Evolutionary conservation across 345 rosid species (phyloP).

Genomic region (Aurinia saxatilis): DNA sequence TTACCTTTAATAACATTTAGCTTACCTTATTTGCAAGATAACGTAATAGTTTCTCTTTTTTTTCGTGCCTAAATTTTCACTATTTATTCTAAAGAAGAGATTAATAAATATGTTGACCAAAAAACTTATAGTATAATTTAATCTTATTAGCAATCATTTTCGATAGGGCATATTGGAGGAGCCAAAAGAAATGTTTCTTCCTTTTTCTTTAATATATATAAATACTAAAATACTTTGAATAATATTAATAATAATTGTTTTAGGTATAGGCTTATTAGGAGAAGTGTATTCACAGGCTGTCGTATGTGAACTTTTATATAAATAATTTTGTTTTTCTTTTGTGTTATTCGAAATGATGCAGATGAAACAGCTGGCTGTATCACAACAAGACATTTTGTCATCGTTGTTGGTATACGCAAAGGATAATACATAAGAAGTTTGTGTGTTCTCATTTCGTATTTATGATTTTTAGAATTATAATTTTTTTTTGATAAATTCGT

Average conservation of each 20-base stretch:
- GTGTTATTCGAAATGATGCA: constrained; percentile 20
- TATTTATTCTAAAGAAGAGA: background rate
- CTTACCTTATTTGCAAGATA: constrained; percentile 4
- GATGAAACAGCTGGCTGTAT: constrained; percentile 26
- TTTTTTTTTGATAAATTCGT: background rate
- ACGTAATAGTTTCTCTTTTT: background rate
- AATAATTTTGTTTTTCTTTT: background rate
- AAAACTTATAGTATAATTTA: background rate
- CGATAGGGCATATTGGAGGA: constrained; percentile 13
- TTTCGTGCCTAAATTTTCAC: background rate
- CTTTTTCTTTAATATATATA: background rate
- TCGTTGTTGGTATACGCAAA: constrained; percentile 21
- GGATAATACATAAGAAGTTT: constrained; percentile 4
- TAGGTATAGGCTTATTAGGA: constrained; percentile 27
- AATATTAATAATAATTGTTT: background rate
- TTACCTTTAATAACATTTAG: background rate
- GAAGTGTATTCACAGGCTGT: constrained; percentile 33
- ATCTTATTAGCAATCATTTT: constrained; percentile 19
- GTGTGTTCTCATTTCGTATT: constrained; percentile 2
- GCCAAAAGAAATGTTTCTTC: background rate
- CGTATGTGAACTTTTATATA: constrained; percentile 14
- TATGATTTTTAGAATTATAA: background rate
- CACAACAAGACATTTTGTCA: constrained; percentile 25
- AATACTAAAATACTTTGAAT: background rate
- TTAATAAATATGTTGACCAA: background rate